Evolutionary conservation across 2,329 filamentous ascomycete species (phyloP), one percentile per base, ranked within the genome.

Genomic region (Diaporthe amygdali): DNA sequence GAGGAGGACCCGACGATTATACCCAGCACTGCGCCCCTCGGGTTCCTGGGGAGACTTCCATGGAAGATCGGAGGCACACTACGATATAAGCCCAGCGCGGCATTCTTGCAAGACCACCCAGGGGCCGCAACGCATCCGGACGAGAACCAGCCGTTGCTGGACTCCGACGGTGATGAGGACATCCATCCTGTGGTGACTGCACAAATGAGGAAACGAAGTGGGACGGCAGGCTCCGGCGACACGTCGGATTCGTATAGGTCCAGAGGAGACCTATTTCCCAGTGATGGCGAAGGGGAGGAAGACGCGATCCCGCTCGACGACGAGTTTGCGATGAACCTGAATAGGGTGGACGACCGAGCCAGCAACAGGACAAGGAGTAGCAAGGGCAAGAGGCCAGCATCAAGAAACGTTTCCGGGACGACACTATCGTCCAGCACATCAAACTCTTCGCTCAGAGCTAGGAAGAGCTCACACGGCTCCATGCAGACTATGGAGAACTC

Each of bases 221-320:
- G 90, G 56, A 98, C 95, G 1, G 89, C 90, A 17, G 92, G 90
- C 5, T 97, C 94, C 15, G 92, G 92, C 49, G 92, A 92, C 74
- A 97, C 95, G 0, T 93, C 91, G 34, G 95, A 96, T 79, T 97
- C 95, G 7, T 91, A 93, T 74, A 93, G 95, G 76, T 97, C 95
- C 14, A 87, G 96, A 56, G 95, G 95, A 2, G 96, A 98, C 81
- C 84, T 98, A 15, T 96, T 98, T 75, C 94, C 94, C 0, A 97
- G 95, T 76, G 95, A 97, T 73, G 90, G 88, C 56, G 90, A 92
- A 77, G 94, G 95, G 67, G 94, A 97, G 74, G 95, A 97, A 79
- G 96, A 98, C 81, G 96, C 96, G 0, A 90, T 97, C n/a, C 94
- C 95, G 15, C 83, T 98, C 22, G 94, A 96, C 76, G 96, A 98